A percentile compares a stretch with the other conserved stretches of the same genome.
Evolutionary conservation across 495 filamentous ascomycete species (phyloP).

Genomic region (Penicillium flavigenum): DNA sequence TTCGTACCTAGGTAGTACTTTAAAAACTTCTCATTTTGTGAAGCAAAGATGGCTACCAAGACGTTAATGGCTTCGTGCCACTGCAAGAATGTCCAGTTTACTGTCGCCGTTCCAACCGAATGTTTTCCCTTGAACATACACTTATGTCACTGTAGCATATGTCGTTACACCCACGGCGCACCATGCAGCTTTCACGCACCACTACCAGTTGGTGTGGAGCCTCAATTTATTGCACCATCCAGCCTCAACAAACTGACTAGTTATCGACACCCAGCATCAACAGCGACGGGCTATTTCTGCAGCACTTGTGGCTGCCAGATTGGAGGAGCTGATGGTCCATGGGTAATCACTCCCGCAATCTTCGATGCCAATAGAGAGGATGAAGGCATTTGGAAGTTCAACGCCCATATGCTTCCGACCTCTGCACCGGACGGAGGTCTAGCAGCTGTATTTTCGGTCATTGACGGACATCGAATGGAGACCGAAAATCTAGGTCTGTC

Average conservation of each 20-base stretch:
- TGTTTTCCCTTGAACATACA: slow-evolving; percentile 32
- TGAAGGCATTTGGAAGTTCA: slow-evolving; percentile 33
- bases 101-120: slow-evolving; percentile 23
- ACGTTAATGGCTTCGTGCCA: slow-evolving; percentile 48
- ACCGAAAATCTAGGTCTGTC: slow-evolving; percentile 19
- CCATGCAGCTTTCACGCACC: slow-evolving; percentile 50
- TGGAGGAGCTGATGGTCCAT: slow-evolving; percentile 23
- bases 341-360: slow-evolving; percentile 34
- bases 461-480: slow-evolving; percentile 26
- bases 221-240: slow-evolving; percentile 33
- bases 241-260: slow-evolving; percentile 23
- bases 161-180: slow-evolving; percentile 58
- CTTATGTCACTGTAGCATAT: slow-evolving; percentile 64
- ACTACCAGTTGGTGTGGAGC: slow-evolving; percentile 40
- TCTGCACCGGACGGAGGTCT: slow-evolving; percentile 49
- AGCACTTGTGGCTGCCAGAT: slow-evolving; percentile 45
- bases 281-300: slow-evolving; percentile 42
- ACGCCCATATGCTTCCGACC: slow-evolving; percentile 42
- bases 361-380: slow-evolving; percentile 27
- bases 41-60: slow-evolving; percentile 15
- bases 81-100: slow-evolving; percentile 47
- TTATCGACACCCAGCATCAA: slow-evolving; percentile 33
- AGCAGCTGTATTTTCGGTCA: slow-evolving; percentile 32
- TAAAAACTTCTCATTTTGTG: slow-evolving; percentile 2
- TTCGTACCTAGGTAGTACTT: not conserved